Base-by-base conservation (phyloP, 495 filamentous ascomycete species). In the Trichoderma orchidacearum region DNA sequence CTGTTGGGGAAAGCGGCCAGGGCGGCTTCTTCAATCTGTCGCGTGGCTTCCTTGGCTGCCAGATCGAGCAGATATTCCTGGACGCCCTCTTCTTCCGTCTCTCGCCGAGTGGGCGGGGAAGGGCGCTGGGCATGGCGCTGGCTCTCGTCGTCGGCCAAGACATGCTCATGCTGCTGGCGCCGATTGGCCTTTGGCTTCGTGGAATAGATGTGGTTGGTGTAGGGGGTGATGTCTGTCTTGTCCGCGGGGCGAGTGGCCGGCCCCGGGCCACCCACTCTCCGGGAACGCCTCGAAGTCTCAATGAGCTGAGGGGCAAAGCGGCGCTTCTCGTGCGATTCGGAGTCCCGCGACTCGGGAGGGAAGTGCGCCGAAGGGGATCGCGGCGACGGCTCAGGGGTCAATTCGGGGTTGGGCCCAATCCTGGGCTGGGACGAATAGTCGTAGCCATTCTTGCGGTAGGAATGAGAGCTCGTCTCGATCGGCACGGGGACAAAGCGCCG, bases 11-110 rank as follows among this genome's bases (percentile, higher is more conserved):
- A 76, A 32, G 73, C 72, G 50, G 72, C 70, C 67, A 77, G 69
- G 61, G 71, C 72, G 54, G 70, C 63, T 65, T 77, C 70, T 38
- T 75, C 65, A 55, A 77, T 64, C 64, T 91, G 84, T 65, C 81
- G 81, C 65, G 91, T 83, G 13, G 87, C 87, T 57, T 87, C 84
- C 53, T 78, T 80, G 35, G 86, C 85, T 21, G 88, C 87, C 53
- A 95, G 70, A 21, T 84, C 81, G 17, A 92, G 77, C 36, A 95
- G 68, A 61, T 89, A 90, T 12, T 83, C 83, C 45, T 84, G 83
- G 57, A 86, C 83, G 58, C 80, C 74, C 32, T 83, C 83, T 67
- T 91, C 84, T 53, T 82, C 83, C 52, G 76, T 71, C 73, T 86
- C 75, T 73, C 83, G 63, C 41, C 75, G 70, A 32, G 68, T 60